phyloP scores from a whole-genome alignment of 805 yeast species.

The Wickerhamomyces canadensis region DNA sequence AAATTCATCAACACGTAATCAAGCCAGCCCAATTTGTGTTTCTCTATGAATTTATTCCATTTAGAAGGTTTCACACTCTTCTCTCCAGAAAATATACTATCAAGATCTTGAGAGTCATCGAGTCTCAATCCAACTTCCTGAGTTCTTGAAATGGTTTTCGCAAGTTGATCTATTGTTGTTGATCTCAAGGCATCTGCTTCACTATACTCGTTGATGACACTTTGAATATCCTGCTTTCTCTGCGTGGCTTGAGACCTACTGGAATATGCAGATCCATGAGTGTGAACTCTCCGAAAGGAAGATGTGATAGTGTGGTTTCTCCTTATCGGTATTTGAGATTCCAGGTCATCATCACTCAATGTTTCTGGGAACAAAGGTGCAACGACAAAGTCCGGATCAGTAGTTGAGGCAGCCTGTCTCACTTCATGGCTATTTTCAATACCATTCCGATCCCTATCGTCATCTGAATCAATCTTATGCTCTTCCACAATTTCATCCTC shows the following conservation, averaged over 20 bases:
- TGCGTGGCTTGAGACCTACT: conserved; percentile 10
- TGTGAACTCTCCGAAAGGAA: background rate
- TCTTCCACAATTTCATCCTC: conserved; percentile 3
- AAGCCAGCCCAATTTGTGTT: conserved; percentile 28
- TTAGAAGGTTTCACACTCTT: conserved; percentile 4
- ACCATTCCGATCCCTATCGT: conserved; percentile 2
- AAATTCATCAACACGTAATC: conserved; percentile 43
- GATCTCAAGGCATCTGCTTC: conserved; percentile 18
- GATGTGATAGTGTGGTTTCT: background rate
- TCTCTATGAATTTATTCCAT: conserved; percentile 19
- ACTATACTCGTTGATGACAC: conserved; percentile 19
- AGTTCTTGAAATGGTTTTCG: conserved; percentile 14
- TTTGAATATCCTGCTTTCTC: conserved; percentile 12
- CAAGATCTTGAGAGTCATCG: conserved; percentile 3
- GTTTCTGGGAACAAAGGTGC: too few relatives aligned
- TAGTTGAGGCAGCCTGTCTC: too few relatives aligned
- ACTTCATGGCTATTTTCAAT: background rate
- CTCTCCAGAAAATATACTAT: background rate
- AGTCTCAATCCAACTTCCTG: conserved; percentile 18
- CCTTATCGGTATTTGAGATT: background rate
- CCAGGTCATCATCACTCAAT: background rate
- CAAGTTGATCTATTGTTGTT: conserved; percentile 10
- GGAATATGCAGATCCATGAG: conserved; percentile 16
- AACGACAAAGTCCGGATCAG: too few relatives aligned
- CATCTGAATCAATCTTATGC: conserved; percentile 4